Evolutionary conservation across 2,329 filamentous ascomycete genomes (phyloP).

Genomic region (Blastomyces gilchristii): DNA sequence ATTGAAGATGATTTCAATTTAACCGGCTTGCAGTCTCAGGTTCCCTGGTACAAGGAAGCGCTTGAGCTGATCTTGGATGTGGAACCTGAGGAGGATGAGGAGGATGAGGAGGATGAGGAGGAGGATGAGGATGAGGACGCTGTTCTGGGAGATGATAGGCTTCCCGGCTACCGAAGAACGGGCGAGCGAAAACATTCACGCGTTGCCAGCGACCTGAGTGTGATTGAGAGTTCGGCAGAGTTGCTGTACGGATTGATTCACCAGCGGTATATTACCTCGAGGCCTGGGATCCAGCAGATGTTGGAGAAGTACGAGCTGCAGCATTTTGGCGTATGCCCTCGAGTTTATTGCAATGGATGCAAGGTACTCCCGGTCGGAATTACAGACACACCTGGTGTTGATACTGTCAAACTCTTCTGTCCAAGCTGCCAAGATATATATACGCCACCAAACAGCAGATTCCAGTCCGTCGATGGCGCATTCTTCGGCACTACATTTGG

Average conservation of each 20-base stretch:
- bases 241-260: conserved; percentile 97
- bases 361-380: conserved; percentile 87
- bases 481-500: conserved; percentile 98
- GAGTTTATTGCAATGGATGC: conserved; percentile 81
- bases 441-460: conserved; percentile 91
- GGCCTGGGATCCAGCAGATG: conserved; percentile 97
- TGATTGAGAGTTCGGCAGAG: conserved; percentile 96
- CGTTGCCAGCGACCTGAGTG: conserved; percentile 83
- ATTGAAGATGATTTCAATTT: conserved; percentile 99
- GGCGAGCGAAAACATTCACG: conserved; percentile 68
- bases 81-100: conserved; percentile 77
- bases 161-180: conserved; percentile 37
- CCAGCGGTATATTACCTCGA: conserved; percentile 94
- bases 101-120: conserved; percentile 53
- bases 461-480: conserved; percentile 92
- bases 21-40: conserved; percentile 86
- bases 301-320: conserved; percentile 96
- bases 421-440: conserved; percentile 95
- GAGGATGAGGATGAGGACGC: conserved; percentile 62
- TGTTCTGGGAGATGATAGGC: conserved; percentile 50
- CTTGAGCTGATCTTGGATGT: conserved; percentile 99
- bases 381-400: conserved; percentile 88
- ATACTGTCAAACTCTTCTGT: conserved; percentile 97
- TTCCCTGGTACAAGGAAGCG: conserved; percentile 98
- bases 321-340: conserved; percentile 92